Percentiles rank a stretch among this genome's conserved stretches.
Conservation (phyloP, 805 yeast species). For the Pichia kluyveri region DNA sequence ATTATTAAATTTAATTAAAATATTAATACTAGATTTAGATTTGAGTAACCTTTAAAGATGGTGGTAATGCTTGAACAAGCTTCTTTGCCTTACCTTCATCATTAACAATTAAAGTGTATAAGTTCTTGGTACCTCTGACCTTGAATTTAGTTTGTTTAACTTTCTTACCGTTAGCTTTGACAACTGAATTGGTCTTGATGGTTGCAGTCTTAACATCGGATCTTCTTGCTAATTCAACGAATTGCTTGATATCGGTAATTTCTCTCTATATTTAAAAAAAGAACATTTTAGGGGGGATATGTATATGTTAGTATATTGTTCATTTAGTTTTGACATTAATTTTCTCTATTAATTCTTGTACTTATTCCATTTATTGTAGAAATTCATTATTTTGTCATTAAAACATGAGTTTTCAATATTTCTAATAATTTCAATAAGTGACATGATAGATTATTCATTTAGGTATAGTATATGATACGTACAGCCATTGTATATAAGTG, state of each 20-base stretch:
- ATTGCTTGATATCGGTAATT: slow-evolving; percentile 94
- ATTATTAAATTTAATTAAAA: too few species aligned
- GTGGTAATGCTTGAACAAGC: slow-evolving; percentile 95
- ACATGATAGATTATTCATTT: too few species aligned
- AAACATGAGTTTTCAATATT: too few species aligned
- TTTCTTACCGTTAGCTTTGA: slow-evolving; percentile 73
- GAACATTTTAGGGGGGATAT: not conserved
- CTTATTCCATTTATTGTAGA: too few species aligned
- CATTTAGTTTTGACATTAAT: too few species aligned
- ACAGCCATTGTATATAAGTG: slow-evolving; percentile 1
- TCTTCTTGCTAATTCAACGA: slow-evolving; percentile 94
- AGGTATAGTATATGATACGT: not conserved
- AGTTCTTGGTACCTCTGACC: slow-evolving; percentile 91
- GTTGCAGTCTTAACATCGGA: slow-evolving; percentile 89
- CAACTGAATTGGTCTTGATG: slow-evolving; percentile 85
- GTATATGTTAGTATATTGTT: slow-evolving; percentile 13
- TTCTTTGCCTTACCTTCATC: slow-evolving; percentile 97
- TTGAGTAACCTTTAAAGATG: slow-evolving; percentile 65
- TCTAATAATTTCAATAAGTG: too few species aligned
- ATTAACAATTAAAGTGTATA: slow-evolving; percentile 91
- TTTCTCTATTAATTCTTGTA: too few species aligned
- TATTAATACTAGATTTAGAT: slow-evolving; percentile 19
- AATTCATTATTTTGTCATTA: too few species aligned
- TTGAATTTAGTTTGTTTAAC: slow-evolving; percentile 96
- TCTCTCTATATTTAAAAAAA: slow-evolving; percentile 32